Evolutionary conservation across 441 rosid genomes (phyloP).

Genomic region (Populus hybrid): DNA sequence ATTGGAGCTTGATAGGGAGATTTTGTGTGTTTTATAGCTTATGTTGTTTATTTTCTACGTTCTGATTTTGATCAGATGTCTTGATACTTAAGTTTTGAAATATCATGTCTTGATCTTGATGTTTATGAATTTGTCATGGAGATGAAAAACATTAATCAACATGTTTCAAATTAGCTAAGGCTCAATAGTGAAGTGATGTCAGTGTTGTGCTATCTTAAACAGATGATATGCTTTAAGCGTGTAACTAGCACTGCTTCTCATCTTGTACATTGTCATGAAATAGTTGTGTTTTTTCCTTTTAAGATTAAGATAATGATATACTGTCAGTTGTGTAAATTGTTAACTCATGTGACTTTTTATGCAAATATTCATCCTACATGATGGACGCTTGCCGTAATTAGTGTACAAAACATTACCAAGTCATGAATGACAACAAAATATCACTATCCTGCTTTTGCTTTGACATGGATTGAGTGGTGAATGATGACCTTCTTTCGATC

Average conservation of each 20-base stretch:
- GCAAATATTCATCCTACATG: neutral
- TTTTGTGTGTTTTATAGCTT: neutral
- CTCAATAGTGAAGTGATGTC: neutral
- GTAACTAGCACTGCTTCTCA: neutral
- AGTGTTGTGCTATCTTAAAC: neutral
- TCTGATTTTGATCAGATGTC: neutral
- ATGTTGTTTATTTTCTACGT: neutral
- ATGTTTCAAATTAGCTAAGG: neutral
- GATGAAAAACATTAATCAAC: neutral
- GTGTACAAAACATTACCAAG: too few relatives aligned
- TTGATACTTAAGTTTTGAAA: neutral
- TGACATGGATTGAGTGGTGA: constrained; percentile 14
- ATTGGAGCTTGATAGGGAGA: neutral
- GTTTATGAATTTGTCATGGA: neutral
- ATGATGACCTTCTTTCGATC: constrained; percentile 27
- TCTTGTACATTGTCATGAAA: neutral
- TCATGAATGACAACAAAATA: neutral
- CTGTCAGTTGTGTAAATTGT: neutral
- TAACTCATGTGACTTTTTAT: neutral
- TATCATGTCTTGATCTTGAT: neutral
- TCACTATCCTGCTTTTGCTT: constrained; percentile 16
- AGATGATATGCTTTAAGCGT: neutral
- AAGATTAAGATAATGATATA: neutral
- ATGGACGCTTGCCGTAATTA: neutral
- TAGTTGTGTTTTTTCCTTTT: too few relatives aligned